These are phyloP conservation scores for Penicillium polonicum DNA, from an alignment of 2,329 filamentous ascomycete genomes.

Conservation along the genomic window DNA sequence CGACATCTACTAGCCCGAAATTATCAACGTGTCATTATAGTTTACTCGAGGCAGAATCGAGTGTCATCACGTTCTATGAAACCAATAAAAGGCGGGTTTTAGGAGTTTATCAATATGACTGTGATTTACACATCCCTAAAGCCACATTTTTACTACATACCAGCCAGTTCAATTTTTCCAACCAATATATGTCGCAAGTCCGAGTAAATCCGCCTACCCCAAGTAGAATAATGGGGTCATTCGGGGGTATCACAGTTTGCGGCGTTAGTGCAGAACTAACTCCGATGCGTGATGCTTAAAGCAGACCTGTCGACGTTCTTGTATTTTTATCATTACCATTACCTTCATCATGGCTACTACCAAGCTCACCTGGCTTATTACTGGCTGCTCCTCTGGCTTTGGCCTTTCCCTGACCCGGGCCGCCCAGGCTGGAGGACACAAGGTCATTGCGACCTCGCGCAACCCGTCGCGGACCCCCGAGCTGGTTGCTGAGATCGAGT, in stretches of 20 bases:
- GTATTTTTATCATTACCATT: background rate
- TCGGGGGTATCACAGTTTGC: background rate
- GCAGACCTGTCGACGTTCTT: background rate
- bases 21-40: background rate
- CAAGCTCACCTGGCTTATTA: slow-evolving; percentile 18
- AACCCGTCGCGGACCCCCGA: slow-evolving; percentile 22
- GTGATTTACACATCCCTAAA: background rate
- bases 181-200: background rate
- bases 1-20: background rate
- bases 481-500: slow-evolving; percentile 17
- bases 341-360: background rate
- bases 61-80: background rate
- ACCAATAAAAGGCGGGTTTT: background rate
- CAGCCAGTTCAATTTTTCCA: background rate
- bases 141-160: background rate
- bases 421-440: slow-evolving; percentile 24
- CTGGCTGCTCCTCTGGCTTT: slow-evolving; percentile 24
- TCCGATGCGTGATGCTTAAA: background rate
- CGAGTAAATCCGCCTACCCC: background rate
- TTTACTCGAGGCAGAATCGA: background rate
- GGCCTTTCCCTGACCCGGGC: slow-evolving; percentile 20
- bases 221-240: background rate
- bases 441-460: slow-evolving; percentile 27
- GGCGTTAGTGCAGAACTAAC: background rate
- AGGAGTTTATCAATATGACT: background rate